Conservation (phyloP, 768 basidiomycete species). For the Terana coerulea region DNA sequence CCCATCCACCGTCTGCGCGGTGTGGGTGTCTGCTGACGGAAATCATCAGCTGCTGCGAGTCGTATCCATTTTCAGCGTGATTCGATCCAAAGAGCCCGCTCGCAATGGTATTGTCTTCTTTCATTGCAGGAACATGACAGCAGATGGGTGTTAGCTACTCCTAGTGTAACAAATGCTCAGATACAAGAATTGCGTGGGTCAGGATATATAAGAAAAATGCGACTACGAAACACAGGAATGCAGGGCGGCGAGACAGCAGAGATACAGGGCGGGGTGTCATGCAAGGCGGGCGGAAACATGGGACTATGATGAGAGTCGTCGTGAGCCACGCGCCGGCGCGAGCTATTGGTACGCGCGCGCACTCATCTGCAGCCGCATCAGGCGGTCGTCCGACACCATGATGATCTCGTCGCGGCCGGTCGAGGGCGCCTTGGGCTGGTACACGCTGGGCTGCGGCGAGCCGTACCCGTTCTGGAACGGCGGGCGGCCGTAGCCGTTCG, state of each 20-base stretch:
- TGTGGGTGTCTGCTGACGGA: too few relatives aligned
- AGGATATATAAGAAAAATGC: conserved; percentile 12
- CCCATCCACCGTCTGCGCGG: too few relatives aligned
- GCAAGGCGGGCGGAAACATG: conserved; percentile 22
- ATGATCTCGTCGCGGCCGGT: conserved; percentile 78
- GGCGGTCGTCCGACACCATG: conserved; percentile 85
- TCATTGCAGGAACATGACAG: background rate
- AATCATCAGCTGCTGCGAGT: too few relatives aligned
- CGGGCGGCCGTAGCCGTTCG: conserved; percentile 31
- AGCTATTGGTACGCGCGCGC: background rate
- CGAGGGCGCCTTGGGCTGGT: conserved; percentile 41
- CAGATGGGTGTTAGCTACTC: background rate
- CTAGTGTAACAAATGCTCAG: conserved; percentile 11
- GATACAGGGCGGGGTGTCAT: background rate
- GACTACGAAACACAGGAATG: background rate
- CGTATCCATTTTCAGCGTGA: too few relatives aligned
- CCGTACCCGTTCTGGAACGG: conserved; percentile 27
- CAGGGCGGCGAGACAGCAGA: conserved; percentile 1
- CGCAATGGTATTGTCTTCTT: background rate
- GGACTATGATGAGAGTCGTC: background rate
- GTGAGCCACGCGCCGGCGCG: background rate
- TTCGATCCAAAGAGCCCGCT: too few relatives aligned
- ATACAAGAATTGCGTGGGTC: conserved; percentile 11
- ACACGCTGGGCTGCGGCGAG: conserved; percentile 42
- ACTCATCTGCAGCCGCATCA: conserved; percentile 60